Conservation (phyloP, 116 monocot genomes). For the Dioscorea cayenensis region DNA sequence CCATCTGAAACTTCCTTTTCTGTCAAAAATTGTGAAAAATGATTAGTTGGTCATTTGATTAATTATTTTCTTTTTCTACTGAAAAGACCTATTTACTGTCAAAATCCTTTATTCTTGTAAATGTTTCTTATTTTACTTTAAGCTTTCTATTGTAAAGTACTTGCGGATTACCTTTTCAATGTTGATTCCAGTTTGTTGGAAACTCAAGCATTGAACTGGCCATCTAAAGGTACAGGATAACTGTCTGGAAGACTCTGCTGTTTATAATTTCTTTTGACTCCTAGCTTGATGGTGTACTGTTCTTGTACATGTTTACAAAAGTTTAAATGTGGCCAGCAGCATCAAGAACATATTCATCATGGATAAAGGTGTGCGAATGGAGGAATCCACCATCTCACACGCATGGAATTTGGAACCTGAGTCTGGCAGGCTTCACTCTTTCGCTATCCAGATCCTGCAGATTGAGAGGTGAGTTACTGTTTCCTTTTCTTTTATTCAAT, state of each 20-base stretch:
- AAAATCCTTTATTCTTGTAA: neutral
- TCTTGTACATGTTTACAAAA: neutral
- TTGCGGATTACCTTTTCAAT: neutral
- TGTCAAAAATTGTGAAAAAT: neutral
- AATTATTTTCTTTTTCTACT: neutral
- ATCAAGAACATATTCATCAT: neutral
- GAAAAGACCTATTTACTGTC: neutral
- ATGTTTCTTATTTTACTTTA: neutral
- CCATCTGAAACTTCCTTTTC: neutral
- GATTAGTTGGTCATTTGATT: neutral
- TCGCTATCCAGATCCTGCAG: neutral
- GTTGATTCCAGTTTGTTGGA: neutral
- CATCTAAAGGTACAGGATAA: neutral
- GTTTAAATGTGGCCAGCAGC: conserved; percentile 4
- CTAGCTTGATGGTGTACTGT: neutral
- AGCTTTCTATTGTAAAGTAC: neutral
- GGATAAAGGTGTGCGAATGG: conserved; percentile 3
- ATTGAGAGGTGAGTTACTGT: neutral
- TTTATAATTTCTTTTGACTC: neutral
- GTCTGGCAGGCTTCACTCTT: neutral
- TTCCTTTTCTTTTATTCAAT: neutral
- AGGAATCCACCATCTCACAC: neutral
- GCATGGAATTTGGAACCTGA: conserved; percentile 10
- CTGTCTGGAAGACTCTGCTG: neutral
- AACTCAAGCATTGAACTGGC: neutral